These are phyloP conservation scores for Balakata baccata DNA, from an alignment of 345 rosid genomes.

Conservation along the genomic window DNA sequence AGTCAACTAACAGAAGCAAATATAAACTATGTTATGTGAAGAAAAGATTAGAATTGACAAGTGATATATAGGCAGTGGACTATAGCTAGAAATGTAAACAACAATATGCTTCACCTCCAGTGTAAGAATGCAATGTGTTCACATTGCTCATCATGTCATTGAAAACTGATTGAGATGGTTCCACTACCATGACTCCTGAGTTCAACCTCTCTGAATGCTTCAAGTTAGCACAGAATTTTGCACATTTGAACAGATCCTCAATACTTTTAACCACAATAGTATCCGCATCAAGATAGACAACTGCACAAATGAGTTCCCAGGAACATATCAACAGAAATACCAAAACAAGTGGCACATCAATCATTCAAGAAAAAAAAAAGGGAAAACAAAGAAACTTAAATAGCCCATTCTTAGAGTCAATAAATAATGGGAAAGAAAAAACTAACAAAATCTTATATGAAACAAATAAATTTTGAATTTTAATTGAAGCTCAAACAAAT, in stretches of 20 bases:
- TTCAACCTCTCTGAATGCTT: conserved; percentile 95
- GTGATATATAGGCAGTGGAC: conserved; percentile 35
- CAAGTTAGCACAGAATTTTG: conserved; percentile 84
- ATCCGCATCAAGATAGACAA: conserved; percentile 94
- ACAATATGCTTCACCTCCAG: conserved; percentile 54
- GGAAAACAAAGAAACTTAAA: conserved; percentile 1
- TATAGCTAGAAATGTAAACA: conserved; percentile 21
- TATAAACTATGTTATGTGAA: neutral
- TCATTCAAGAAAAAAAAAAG: neutral
- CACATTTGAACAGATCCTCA: conserved; percentile 79
- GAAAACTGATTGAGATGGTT: conserved; percentile 70
- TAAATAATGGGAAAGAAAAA: neutral
- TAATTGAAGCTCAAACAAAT: neutral
- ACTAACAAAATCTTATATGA: neutral
- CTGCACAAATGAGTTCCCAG: conserved; percentile 39
- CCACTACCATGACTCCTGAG: conserved; percentile 97
- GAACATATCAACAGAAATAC: conserved; percentile 3
- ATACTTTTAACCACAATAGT: conserved; percentile 90
- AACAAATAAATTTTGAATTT: neutral
- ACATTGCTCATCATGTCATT: conserved; percentile 87
- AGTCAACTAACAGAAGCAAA: conserved; percentile 10
- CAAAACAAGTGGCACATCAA: neutral
- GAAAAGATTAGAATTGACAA: conserved; percentile 26
- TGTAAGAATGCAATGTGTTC: conserved; percentile 68
- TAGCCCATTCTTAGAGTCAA: neutral